Evolutionary conservation across 768 basidiomycete species (phyloP).

Genomic region (Infundibulicybe gibba): DNA sequence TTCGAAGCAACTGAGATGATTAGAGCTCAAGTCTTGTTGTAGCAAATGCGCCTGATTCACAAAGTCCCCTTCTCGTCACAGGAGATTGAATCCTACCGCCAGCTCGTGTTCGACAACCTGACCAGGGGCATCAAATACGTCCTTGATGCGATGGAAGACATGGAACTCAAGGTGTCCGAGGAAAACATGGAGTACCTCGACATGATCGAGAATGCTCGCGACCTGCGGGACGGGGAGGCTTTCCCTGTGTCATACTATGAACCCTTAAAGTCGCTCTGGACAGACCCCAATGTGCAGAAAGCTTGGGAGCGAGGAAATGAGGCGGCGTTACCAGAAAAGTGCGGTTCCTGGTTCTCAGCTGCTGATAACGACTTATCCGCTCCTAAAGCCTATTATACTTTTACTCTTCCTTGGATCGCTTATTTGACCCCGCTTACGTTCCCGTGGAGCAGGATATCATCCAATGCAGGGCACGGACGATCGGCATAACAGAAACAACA

Average conservation of each 20-base stretch:
- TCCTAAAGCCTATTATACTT: constrained; percentile 64
- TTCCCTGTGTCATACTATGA: constrained; percentile 70
- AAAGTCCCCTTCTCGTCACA: constrained; percentile 74
- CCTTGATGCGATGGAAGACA: constrained; percentile 86
- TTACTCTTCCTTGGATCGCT: constrained; percentile 71
- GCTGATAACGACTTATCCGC: neutral
- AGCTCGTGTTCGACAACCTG: constrained; percentile 91
- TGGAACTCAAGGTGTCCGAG: constrained; percentile 71
- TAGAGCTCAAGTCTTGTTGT: neutral
- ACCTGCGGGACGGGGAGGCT: constrained; percentile 76
- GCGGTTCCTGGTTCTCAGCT: constrained; percentile 13
- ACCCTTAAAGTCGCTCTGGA: constrained; percentile 72
- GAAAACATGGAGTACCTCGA: constrained; percentile 56
- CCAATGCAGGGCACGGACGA: constrained; percentile 80
- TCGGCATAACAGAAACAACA: constrained; percentile 86
- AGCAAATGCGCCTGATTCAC: constrained; percentile 99
- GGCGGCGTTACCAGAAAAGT: constrained; percentile 91
- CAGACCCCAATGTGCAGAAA: constrained; percentile 67
- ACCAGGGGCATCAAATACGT: constrained; percentile 81
- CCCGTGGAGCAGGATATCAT: constrained; percentile 90
- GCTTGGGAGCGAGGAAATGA: constrained; percentile 87
- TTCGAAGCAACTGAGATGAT: neutral
- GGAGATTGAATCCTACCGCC: constrained; percentile 87
- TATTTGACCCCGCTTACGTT: constrained; percentile 69
- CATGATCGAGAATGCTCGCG: constrained; percentile 61